Percentiles rank a stretch among this genome's conserved stretches.
phyloP scores from a whole-genome alignment of 1,139 yeast genomes.

The Hyphopichia wangnamkhiaoensis region DNA sequence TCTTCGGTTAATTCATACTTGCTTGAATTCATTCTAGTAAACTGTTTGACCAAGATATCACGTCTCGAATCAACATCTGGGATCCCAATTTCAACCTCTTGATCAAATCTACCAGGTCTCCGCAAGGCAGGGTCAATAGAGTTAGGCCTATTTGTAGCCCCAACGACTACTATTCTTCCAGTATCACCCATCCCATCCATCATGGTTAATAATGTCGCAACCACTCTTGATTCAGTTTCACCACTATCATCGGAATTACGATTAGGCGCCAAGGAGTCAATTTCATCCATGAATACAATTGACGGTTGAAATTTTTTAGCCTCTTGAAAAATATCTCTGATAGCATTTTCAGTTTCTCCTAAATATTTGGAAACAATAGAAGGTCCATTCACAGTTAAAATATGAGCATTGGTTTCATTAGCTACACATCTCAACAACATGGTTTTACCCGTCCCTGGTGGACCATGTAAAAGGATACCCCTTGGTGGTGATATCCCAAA shows the following conservation, averaged over 20 bases:
- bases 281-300: constrained; percentile 85
- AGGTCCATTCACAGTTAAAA: constrained; percentile 85
- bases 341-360: constrained; percentile 88
- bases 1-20: constrained; percentile 56
- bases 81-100: constrained; percentile 76
- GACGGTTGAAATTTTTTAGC: constrained; percentile 85
- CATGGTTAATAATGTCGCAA: constrained; percentile 81
- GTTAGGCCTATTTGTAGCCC: constrained; percentile 80
- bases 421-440: constrained; percentile 85
- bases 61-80: constrained; percentile 70
- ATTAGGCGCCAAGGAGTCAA: constrained; percentile 86
- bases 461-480: constrained; percentile 89
- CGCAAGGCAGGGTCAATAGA: constrained; percentile 61
- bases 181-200: constrained; percentile 85
- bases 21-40: constrained; percentile 54
- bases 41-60: constrained; percentile 63
- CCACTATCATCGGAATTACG: constrained; percentile 83
- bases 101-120: constrained; percentile 81
- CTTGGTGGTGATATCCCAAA: constrained; percentile 92
- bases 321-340: constrained; percentile 80
- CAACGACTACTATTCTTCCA: constrained; percentile 75
- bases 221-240: constrained; percentile 85
- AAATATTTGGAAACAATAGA: constrained; percentile 87
- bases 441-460: constrained; percentile 97
- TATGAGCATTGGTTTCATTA: constrained; percentile 69